Conservation (phyloP, 225 moss, liverwort and hornwort genomes). For the Physcomitrellopsis africana region DNA sequence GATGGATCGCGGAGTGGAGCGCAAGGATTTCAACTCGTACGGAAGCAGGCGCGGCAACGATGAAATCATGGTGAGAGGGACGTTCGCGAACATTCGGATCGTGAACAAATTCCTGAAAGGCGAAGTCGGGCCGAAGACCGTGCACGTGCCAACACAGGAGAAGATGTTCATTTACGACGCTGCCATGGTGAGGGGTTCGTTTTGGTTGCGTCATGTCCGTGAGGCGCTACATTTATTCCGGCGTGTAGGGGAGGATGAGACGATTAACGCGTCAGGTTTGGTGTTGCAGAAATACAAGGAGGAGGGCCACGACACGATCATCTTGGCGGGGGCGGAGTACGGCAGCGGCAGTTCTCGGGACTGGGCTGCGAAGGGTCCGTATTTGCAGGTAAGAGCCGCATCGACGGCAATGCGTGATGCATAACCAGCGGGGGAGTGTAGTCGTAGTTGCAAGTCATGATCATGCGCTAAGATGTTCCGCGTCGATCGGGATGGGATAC, state of each 20-base stretch:
- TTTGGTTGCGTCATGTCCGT: not conserved
- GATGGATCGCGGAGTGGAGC: constrained; percentile 64
- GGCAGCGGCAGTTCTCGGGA: constrained; percentile 99
- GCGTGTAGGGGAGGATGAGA: not conserved
- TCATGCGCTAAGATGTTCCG: not conserved
- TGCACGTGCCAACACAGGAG: constrained; percentile 79
- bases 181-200: constrained; percentile 60
- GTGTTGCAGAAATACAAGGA: constrained; percentile 78
- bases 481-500: not conserved
- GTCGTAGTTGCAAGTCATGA: not conserved
- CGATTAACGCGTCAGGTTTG: constrained; percentile 25
- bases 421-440: not conserved
- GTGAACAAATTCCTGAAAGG: constrained; percentile 91
- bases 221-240: not conserved
- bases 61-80: constrained; percentile 90
- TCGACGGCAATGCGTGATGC: not conserved
- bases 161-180: constrained; percentile 85
- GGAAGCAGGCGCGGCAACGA: constrained; percentile 98
- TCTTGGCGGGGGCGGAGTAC: constrained; percentile 93
- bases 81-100: constrained; percentile 93
- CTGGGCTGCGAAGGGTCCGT: constrained; percentile 98
- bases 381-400: constrained; percentile 58
- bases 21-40: constrained; percentile 95
- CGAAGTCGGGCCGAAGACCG: constrained; percentile 90
- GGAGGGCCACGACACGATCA: constrained; percentile 72